These are phyloP conservation scores for Berberis vulgaris DNA, from an alignment of 164 flowering plant species.

Conservation along the genomic window DNA sequence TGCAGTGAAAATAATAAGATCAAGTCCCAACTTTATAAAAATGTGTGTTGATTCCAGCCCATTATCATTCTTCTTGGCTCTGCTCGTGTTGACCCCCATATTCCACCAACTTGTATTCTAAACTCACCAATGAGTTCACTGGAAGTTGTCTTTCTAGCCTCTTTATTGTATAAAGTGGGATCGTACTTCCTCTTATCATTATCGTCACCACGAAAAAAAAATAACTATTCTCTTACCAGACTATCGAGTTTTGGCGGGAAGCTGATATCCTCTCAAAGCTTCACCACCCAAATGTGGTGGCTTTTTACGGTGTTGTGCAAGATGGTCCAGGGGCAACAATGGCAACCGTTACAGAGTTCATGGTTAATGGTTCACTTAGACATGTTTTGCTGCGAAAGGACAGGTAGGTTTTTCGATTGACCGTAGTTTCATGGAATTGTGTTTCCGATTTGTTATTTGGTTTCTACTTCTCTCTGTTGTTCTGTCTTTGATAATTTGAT, in stretches of 20 bases:
- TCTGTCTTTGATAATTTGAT: conserved; percentile 4
- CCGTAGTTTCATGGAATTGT: background rate
- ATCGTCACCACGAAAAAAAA: background rate
- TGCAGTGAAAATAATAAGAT: no score
- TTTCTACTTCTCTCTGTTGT: background rate
- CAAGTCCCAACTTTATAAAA: no score
- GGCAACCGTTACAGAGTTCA: conserved; percentile 90
- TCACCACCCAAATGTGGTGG: conserved; percentile 97
- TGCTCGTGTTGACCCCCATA: no score
- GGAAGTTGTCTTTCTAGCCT: background rate
- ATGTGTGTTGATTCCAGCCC: no score
- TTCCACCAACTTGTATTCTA: no score
- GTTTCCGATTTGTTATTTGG: background rate
- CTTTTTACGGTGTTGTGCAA: conserved; percentile 95
- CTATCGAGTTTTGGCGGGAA: conserved; percentile 88
- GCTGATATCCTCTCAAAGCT: conserved; percentile 93
- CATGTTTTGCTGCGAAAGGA: conserved; percentile 86
- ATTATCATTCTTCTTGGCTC: no score
- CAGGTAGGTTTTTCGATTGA: conserved; percentile 32
- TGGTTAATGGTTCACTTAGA: conserved; percentile 98
- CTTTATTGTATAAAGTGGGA: background rate
- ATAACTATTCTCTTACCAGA: conserved; percentile 27
- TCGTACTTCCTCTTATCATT: background rate
- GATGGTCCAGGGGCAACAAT: conserved; percentile 94
- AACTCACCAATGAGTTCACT: no score